Evolutionary conservation across 2,329 filamentous ascomycete species (phyloP), one percentile per base, ranked within the genome.

Genomic region (Apiospora sp.): DNA sequence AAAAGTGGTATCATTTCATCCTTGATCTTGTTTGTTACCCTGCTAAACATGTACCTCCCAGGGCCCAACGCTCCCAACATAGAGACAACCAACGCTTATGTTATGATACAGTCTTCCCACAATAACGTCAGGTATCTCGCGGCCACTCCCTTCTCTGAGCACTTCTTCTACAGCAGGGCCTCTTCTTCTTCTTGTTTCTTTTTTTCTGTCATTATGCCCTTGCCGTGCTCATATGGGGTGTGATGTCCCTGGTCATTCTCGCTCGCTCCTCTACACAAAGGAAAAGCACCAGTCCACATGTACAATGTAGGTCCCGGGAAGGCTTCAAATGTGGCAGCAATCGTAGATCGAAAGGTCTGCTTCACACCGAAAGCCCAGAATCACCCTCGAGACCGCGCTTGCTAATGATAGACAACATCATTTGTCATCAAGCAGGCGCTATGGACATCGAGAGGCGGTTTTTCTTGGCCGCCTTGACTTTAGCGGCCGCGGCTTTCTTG

Each of bases 381-480:
- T 19, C 13, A 5, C 19, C 19, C 10, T n/a, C 3, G 37, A 10
- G 14, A 2, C 8, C 0, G 58, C 58, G 34, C 19, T 64, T 64
- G 22, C 19, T 41, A n/a, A n/a, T 48, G 67, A 48, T 37, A 48
- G 19, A 7, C n/a, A 19, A 5, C 0, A 10, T 2, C 44, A 41
- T 2, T 10, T 22, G 4, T 58, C 19, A 54, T 71, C 34, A 71
- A 30, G 54, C 54, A 46, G 80, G 78, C 7, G 80, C 76, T 12
- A 82, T 80, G 72, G 83, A 78, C 4, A 83, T 83, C 24, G 83
- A 75, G 16, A 85, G 83, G 69, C 81, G 83, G 69, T 81, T 84
- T 79, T 87, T 87, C 79, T 86, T 89, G 13, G 82, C 76, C 10
- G 78, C 75, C 74, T 81, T 82, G n/a, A 73, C 75, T 72, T 82